Conservation (phyloP, 139 green algal genomes). For the Closterium sp. region DNA sequence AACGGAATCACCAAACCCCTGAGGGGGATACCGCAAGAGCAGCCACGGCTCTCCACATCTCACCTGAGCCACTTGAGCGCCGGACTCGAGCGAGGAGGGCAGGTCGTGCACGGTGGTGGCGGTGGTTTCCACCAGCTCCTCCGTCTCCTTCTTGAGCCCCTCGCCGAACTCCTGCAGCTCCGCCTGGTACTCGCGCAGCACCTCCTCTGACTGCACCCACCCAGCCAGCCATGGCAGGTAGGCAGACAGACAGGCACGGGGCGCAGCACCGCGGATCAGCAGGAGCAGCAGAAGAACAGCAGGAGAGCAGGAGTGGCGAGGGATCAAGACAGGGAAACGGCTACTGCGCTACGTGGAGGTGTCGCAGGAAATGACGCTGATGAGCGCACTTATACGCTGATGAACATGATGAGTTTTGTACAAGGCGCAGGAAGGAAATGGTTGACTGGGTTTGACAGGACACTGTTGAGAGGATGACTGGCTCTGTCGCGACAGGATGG, state of each 20-base stretch:
- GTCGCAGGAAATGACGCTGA: too few species aligned
- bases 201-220: constrained; percentile 37
- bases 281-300: not conserved
- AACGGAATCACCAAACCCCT: too few species aligned
- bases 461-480: too few species aligned
- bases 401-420: too few species aligned
- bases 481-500: too few species aligned
- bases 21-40: not conserved
- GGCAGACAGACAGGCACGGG: not conserved
- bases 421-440: too few species aligned
- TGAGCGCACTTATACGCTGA: too few species aligned
- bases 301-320: not conserved
- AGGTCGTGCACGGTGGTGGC: constrained; percentile 29
- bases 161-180: constrained; percentile 49
- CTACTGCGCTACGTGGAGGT: too few species aligned
- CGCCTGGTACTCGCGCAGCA: constrained; percentile 33
- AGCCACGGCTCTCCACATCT: not conserved
- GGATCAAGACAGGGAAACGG: too few species aligned
- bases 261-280: not conserved
- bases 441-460: too few species aligned
- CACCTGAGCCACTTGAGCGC: constrained; percentile 38
- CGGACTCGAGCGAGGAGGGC: constrained; percentile 14
- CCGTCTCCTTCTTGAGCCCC: constrained; percentile 51
- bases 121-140: constrained; percentile 34
- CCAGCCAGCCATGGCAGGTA: too few species aligned